Evolutionary conservation across 305 asterid genomes (phyloP).

Genomic region (Vinca major): DNA sequence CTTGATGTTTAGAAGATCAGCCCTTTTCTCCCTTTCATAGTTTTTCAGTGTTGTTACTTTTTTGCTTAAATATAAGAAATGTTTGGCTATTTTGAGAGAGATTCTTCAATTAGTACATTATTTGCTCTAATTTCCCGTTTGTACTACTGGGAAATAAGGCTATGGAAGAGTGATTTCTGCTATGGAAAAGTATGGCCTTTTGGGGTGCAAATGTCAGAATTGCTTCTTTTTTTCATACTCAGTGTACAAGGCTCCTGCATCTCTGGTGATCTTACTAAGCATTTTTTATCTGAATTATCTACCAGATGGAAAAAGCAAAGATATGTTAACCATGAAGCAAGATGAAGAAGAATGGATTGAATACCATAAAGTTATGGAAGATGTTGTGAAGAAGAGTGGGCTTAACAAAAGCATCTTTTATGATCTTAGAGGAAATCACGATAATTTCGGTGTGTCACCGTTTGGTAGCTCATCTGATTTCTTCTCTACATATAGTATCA

Average conservation of each 20-base stretch:
- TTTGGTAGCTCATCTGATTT: constrained; percentile 58
- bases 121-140: background rate
- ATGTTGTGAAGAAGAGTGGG: constrained; percentile 63
- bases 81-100: background rate
- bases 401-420: constrained; percentile 52
- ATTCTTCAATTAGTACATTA: background rate
- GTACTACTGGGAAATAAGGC: background rate
- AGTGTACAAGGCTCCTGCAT: too few species aligned
- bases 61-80: background rate
- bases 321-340: constrained; percentile 65
- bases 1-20: too few species aligned
- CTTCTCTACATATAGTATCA: constrained; percentile 67
- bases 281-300: constrained; percentile 16
- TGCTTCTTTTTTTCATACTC: too few species aligned
- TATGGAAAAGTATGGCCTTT: too few species aligned
- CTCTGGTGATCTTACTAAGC: background rate
- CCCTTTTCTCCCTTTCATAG: background rate
- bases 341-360: constrained; percentile 83
- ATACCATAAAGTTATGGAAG: constrained; percentile 62
- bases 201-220: too few species aligned
- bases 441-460: constrained; percentile 73
- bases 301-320: constrained; percentile 94
- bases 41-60: background rate
- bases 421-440: constrained; percentile 95
- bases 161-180: background rate